Evolutionary conservation across 108 stramenopile species (phyloP).

Genomic region (Aurantiochytrium sp.): DNA sequence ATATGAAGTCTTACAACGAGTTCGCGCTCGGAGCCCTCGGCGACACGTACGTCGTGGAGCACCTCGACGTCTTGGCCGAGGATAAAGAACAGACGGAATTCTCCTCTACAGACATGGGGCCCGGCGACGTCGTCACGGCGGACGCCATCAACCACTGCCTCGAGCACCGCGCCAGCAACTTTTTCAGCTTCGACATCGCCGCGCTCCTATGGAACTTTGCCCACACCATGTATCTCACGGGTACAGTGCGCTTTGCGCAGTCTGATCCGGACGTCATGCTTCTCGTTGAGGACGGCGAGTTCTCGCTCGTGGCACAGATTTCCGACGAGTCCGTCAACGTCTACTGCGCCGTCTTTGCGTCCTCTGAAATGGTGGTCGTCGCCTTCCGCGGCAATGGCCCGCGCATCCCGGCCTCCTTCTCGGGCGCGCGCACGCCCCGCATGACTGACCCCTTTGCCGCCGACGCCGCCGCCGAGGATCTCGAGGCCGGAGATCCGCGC

Average conservation of each 20-base stretch:
- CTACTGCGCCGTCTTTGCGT: slow-evolving; percentile 25
- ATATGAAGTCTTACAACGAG: background rate
- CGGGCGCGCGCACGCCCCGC: background rate
- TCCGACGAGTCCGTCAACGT: background rate
- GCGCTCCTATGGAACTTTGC: slow-evolving; percentile 28
- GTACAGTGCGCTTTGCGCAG: background rate
- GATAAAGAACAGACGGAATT: background rate
- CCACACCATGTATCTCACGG: slow-evolving; percentile 19
- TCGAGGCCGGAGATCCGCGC: too few relatives aligned
- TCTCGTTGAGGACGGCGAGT: background rate
- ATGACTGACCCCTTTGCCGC: background rate
- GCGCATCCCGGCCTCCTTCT: background rate
- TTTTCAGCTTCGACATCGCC: slow-evolving; percentile 9
- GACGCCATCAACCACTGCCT: slow-evolving; percentile 1
- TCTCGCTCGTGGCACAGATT: background rate
- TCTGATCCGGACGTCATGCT: slow-evolving; percentile 14
- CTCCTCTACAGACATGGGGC: background rate
- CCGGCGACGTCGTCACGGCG: background rate
- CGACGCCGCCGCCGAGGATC: too few relatives aligned
- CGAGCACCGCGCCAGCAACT: background rate
- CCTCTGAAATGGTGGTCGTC: background rate
- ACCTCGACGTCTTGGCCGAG: background rate
- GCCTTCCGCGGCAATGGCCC: background rate
- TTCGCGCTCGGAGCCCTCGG: background rate
- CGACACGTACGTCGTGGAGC: background rate